phyloP scores from a whole-genome alignment of 2,329 filamentous ascomycete genomes.

The Hypoxylon sp. region DNA sequence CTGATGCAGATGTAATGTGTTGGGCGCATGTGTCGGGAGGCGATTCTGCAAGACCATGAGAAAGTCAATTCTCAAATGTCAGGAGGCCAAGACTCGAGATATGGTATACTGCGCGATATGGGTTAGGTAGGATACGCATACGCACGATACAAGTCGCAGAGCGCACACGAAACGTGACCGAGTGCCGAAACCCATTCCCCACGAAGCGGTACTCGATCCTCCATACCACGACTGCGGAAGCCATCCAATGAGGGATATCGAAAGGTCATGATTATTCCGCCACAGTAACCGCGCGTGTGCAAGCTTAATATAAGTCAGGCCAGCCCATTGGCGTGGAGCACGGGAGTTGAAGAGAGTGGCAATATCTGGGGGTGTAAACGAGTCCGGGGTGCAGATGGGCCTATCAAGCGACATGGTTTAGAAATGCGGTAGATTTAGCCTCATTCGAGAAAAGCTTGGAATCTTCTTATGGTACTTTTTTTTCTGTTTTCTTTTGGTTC shows the following conservation, averaged over 20 bases:
- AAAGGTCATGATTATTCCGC: slow-evolving; percentile 4
- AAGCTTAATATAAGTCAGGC: slow-evolving; percentile 21
- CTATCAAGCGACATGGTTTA: slow-evolving; percentile 32
- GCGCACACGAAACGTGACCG: slow-evolving; percentile 21
- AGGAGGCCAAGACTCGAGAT: slow-evolving; percentile 12
- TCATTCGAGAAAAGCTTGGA: slow-evolving; percentile 29
- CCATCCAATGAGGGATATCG: slow-evolving; percentile 18
- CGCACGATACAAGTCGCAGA: slow-evolving; percentile 24
- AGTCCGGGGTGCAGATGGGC: slow-evolving; percentile 38
- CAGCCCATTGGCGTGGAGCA: slow-evolving; percentile 20
- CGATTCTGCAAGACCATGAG: slow-evolving; percentile 6
- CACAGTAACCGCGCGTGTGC: slow-evolving; percentile 13
- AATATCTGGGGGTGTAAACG: slow-evolving; percentile 28
- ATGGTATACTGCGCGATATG: slow-evolving; percentile 15
- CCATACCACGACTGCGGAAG: slow-evolving; percentile 15
- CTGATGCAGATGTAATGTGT: slow-evolving; percentile 27
- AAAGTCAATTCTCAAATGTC: slow-evolving; percentile 19
- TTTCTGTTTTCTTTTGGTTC: slow-evolving; percentile 11
- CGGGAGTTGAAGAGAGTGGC: slow-evolving; percentile 22
- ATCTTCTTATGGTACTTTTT: no score
- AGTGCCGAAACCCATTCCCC: slow-evolving; percentile 20
- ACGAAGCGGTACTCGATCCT: slow-evolving; percentile 13
- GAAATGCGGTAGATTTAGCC: slow-evolving; percentile 41
- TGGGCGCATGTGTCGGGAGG: slow-evolving; percentile 19
- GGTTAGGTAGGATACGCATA: slow-evolving; percentile 30